Base-by-base conservation (phyloP, 345 rosid genomes). In the Clausena lansium region DNA sequence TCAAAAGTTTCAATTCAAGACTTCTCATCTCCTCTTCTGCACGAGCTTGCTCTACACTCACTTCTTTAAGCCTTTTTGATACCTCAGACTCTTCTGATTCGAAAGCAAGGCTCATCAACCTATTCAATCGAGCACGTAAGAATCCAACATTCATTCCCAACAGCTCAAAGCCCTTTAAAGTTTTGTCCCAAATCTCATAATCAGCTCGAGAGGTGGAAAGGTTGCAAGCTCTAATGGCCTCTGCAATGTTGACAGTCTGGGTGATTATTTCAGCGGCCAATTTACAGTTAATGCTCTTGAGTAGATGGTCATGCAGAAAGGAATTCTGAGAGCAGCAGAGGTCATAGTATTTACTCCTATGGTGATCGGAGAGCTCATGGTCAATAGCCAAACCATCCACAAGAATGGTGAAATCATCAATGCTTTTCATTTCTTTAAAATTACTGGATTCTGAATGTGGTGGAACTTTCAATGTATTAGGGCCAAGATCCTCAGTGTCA, bases 121-220 rank as follows among this genome's bases (percentile, higher is more conserved):
- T 39, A n/a, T 63, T 66, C 62, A 89, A 72, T 24, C 90, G 78
- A 72, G 77, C 74, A 19, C 77, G 85, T 57, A 83, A 61, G 73
- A 85, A 89, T 52, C 85, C 86, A 4, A 85, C 87, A 3, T 87
- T 83, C 84, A 80, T 89, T 65, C 92, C 89, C 77, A 87, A 76
- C 78, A 82, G 78, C 84, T 81, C 86, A 64, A 89, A 87, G n/a
- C 87, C 89, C 74, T 87, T 84, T 75, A 89, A 77, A 36, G 86
- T 89, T 67, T 74, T 83, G 67, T 81, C 85, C 92, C 90, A 87
- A 24, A 75, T 74, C 45, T 67, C 73, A n/a, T 80, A 89, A 75
- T 84, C 82, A 50, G 85, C 76, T 27, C 25, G 57, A 7, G 84
- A 78, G 64, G 81, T 79, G 50, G 83, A 64, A 61, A 83, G 76